phyloP scores from a whole-genome alignment of 345 rosid species.

The Durio zibethinus region DNA sequence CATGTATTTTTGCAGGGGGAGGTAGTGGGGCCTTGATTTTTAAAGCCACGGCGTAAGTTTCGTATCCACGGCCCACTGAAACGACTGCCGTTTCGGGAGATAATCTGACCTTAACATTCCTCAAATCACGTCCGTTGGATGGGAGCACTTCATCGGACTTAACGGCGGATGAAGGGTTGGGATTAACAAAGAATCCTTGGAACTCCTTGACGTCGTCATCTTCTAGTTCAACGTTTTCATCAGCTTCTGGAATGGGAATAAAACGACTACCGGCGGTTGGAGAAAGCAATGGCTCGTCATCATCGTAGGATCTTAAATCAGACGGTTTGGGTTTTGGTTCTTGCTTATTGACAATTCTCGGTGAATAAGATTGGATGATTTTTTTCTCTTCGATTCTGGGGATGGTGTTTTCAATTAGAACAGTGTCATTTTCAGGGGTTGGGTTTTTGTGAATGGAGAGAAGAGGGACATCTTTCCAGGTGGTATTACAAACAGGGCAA shows the following conservation, averaged over 20 bases:
- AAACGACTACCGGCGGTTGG: slow-evolving; percentile 41
- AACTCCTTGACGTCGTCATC: slow-evolving; percentile 48
- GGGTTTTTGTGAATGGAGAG: slow-evolving; percentile 38
- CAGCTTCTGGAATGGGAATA: slow-evolving; percentile 65
- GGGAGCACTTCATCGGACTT: slow-evolving; percentile 42
- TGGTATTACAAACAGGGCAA: slow-evolving; percentile 73
- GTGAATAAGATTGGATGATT: slow-evolving; percentile 32
- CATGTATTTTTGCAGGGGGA: slow-evolving; percentile 6
- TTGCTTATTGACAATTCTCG: slow-evolving; percentile 24
- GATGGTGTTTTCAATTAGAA: neutral
- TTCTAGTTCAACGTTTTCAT: slow-evolving; percentile 45
- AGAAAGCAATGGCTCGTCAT: slow-evolving; percentile 78
- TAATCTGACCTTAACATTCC: slow-evolving; percentile 52
- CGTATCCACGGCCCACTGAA: slow-evolving; percentile 52
- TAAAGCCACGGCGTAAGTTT: slow-evolving; percentile 60
- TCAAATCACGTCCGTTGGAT: slow-evolving; percentile 32
- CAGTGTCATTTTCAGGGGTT: slow-evolving; percentile 12
- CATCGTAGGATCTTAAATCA: slow-evolving; percentile 54
- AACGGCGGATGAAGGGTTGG: slow-evolving; percentile 35
- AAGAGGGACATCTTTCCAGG: slow-evolving; percentile 72
- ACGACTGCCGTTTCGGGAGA: slow-evolving; percentile 65
- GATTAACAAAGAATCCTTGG: slow-evolving; percentile 71
- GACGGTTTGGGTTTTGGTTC: slow-evolving; percentile 12
- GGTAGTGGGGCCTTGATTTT: slow-evolving; percentile 62
- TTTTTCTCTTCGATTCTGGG: slow-evolving; percentile 34